Base-by-base conservation (phyloP, 345 rosid genomes). In the Bretschneidera sinensis region DNA sequence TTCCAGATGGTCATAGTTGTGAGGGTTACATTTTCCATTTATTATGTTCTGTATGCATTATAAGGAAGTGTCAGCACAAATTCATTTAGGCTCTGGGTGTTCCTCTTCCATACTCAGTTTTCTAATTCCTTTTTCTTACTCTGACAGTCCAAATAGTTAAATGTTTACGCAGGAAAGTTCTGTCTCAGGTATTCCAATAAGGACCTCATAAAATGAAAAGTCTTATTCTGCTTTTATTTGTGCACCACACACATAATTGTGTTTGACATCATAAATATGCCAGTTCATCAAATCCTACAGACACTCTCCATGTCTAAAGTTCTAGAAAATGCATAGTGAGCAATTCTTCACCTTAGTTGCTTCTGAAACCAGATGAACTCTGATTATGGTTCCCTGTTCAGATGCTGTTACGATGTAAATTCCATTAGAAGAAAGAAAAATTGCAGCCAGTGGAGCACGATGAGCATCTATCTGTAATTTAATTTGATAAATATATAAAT, bases 391-490 rank as follows among this genome's bases (percentile, higher is more conserved):
- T 64, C 98, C 98, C 63, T 86, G 95, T 71, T 92, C 98, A 54
- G 98, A 92, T 56, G 96, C 96, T 39, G 98, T 92, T 19, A 96
- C 98, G 59, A 92, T 78, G 67, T 81, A 92, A 81, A 65, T 75
- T 67, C 98, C 98, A 71, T 83, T 85, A 25, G 86, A 74, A 65
- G 96, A 86, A 62, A 92, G 83, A 2, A 79, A 82, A 68, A 89
- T 58, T 9, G 95, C 95, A 74, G 90, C 92, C 81, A 92, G 66
- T 51, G 91, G 90, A 57, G 95, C 71, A 31, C 79, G 85, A 64
- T 92, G 98, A 55, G 98, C 98, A 61, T 92, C 98, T 57, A 92
- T 88, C 98, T 92, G 85, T 64, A 63, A 25, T 48, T 24, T 17
- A n/a, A 71, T 24, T 55, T 23, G 55, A 59, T 17, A 68, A 50